Evolutionary conservation across 2,329 filamentous ascomycete species (phyloP), one percentile per base, ranked within the genome.

Genomic region (Pseudocercospora eumusae): DNA sequence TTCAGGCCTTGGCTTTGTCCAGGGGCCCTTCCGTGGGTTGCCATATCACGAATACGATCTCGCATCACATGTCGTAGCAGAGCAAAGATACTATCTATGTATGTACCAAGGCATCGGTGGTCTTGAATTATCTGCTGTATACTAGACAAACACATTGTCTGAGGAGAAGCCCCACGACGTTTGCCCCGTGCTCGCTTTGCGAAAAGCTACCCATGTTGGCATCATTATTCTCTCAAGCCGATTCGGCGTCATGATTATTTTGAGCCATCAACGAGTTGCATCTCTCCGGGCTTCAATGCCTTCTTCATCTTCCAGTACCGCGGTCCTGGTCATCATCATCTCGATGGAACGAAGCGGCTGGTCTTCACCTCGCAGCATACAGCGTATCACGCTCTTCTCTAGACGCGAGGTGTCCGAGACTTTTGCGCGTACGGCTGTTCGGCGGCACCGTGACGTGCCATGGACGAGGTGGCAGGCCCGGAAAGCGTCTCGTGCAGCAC

Each of bases 321-420:
- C 18, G 44, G 44, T 47, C 20, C 44, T 47, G 47, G 36, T 21
- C 57, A 44, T 44, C 49, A 27, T 27, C 56, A 42, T 42, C 60
- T 54, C 45, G 33, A 62, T 58, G 49, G 53, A 42, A 42, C 9
- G 33, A 56, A 23, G 53, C 53, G 31, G 53, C 53, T 56, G 53
- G 21, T n/a, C 15, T 13, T 56, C 11, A 13, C 36, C 20, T 40
- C 53, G 31, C 53, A 56, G 36, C n/a, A n/a, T 36, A 36, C 33
- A 36, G 3, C 13, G 33, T 36, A 7, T 36, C n/a, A 4, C 31
- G 33, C 6, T 13, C 13, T 3, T 31, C 50, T 11, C 15, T 27
- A 31, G 25, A 36, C 50, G 27, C 50, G 18, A 20, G 21, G 25
- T 33, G 50, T 45, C 42, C 42, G 42, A 45, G 42, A 50, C 47